Evolutionary conservation across 305 asterid genomes (phyloP).

Genomic region (Fraxinus floribunda): DNA sequence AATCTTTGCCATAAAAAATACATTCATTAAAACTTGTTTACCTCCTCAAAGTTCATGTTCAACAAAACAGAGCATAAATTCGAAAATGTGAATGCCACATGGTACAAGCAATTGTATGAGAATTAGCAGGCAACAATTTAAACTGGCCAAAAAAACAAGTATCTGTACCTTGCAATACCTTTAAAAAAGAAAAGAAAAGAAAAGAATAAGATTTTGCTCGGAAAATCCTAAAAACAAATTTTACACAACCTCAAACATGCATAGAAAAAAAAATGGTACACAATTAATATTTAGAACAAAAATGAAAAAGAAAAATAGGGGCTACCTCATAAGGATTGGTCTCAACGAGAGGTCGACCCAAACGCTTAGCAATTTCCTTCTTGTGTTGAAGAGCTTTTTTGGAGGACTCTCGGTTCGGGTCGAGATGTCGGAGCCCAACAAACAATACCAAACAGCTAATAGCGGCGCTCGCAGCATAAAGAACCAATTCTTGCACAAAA

Average conservation of each 20-base stretch:
- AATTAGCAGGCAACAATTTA: not conserved
- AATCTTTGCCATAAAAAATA: not conserved
- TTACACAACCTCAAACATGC: not conserved
- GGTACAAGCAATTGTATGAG: not conserved
- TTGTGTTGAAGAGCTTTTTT: conserved; percentile 74
- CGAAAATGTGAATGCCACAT: not conserved
- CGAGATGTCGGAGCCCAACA: conserved; percentile 65
- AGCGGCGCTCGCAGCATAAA: conserved; percentile 87
- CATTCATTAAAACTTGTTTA: not conserved
- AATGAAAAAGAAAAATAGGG: not conserved
- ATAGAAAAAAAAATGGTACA: not conserved
- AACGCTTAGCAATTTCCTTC: conserved; percentile 82
- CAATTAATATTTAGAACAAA: not conserved
- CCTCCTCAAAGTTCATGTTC: not conserved
- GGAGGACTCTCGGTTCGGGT: conserved; percentile 78
- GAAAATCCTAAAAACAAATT: not conserved
- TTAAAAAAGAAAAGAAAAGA: too few relatives aligned
- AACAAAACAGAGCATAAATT: not conserved
- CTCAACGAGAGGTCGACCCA: conserved; percentile 72
- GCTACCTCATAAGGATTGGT: conserved; percentile 81
- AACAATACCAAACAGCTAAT: conserved; percentile 69
- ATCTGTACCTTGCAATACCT: not conserved
- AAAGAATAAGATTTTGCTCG: not conserved
- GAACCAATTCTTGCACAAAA: conserved; percentile 56
- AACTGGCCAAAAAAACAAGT: not conserved